Base-by-base conservation (phyloP, 768 basidiomycete genomes). In the Leccinum obscurum region DNA sequence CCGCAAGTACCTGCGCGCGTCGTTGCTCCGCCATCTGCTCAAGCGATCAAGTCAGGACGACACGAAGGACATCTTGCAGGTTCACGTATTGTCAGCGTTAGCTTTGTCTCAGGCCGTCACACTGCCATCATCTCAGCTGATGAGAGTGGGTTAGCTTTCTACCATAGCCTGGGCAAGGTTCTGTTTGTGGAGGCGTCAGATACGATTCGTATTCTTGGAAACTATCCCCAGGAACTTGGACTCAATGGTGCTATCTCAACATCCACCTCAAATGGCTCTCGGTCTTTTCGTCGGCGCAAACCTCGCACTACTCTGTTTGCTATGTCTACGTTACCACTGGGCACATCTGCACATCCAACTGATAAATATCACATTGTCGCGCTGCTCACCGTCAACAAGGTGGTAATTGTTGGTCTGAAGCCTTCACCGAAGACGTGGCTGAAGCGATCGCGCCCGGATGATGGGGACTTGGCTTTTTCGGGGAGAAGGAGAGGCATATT, bases 131-230 rank as follows among this genome's bases (percentile, higher is more conserved):
- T 98, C 44, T 89, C 89, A 4, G 91, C 93, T 3, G 97, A 98
- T 70, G 92, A 96, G 59, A 77, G 82, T 64, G 97, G 97, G 1
- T 81, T 98, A 9, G 92, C 94, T 0, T 99, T 99, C 75, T 97
- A 93, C 71, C 95, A 98, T 75, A 92, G 90, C 57, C 78, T 99
- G 4, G 94, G 97, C 28, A 95, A 93, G 72, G 88, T 98, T 11
- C 80, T 98, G 14, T 97, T 97, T 64, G 89, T 99, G 6, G 95
- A 98, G 51, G 95, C 95, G 13, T 87, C 92, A 15, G 97, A 99
- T 71, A 93, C 92, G 35, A 82, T 98, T 50, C 88, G 97, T 17
- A 92, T 99, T 55, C 81, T 98, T 2, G 97, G 97, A 1, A 92
- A 89, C 67, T 96, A 98, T 68, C 90, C 92, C 4, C 84, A 87